Percentiles rank a stretch among this genome's conserved stretches.
Conservation (phyloP, 1,139 yeast species). For the Blastobotrys capitulatus region DNA sequence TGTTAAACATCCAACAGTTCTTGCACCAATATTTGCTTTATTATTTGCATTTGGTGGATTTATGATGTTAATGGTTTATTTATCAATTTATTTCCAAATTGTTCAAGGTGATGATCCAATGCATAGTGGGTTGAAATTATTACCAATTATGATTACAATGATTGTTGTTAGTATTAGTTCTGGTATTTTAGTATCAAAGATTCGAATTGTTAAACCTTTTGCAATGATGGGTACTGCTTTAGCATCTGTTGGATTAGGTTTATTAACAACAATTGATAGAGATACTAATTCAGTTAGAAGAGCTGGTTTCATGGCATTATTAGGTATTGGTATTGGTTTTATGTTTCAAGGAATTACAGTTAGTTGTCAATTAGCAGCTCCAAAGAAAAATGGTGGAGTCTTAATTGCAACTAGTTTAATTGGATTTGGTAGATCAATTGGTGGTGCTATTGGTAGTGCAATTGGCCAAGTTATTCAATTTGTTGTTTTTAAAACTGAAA, state of each 20-base stretch:
- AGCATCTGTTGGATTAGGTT: conserved; percentile 50
- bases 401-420: conserved; percentile 46
- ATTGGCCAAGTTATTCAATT: conserved; percentile 46
- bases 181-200: conserved; percentile 44
- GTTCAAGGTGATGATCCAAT: conserved; percentile 45
- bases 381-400: conserved; percentile 45
- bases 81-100: conserved; percentile 54
- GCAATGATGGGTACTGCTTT: conserved; percentile 42
- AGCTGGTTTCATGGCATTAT: conserved; percentile 50
- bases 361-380: conserved; percentile 51
- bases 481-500: conserved; percentile 24
- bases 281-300: conserved; percentile 13
- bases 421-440: conserved; percentile 44
- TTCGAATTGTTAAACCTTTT: conserved; percentile 46
- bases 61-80: conserved; percentile 41
- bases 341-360: conserved; percentile 49
- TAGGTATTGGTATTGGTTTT: conserved; percentile 53
- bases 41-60: conserved; percentile 42
- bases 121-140: conserved; percentile 52
- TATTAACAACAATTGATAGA: conserved; percentile 39
- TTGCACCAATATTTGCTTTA: conserved; percentile 38
- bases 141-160: conserved; percentile 51
- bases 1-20: conserved; percentile 25
- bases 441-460: conserved; percentile 46
- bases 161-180: conserved; percentile 43